Evolutionary conservation across 768 basidiomycete species (phyloP).

Genomic region (Tricholoma flavovirens): DNA sequence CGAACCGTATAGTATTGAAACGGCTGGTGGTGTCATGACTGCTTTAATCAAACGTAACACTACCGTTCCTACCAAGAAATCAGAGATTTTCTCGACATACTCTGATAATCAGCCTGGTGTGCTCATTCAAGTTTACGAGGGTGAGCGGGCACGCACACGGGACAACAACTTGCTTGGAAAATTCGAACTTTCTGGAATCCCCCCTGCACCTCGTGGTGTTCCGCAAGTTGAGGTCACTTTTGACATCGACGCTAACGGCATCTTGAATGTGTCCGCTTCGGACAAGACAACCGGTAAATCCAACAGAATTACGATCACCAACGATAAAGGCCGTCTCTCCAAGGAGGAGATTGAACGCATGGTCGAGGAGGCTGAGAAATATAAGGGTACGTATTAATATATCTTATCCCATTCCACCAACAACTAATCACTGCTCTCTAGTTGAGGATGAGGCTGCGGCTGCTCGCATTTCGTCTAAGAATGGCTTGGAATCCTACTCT

Average conservation of each 20-base stretch:
- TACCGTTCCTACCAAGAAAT: conserved; percentile 97
- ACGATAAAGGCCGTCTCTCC: conserved; percentile 94
- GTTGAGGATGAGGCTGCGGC: conserved; percentile 86
- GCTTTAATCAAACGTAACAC: conserved; percentile 98
- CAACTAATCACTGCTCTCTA: conserved; percentile 22
- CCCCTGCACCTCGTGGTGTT: conserved; percentile 95
- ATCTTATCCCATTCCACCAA: not conserved
- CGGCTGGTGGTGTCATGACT: conserved; percentile 99
- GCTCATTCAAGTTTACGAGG: conserved; percentile 96
- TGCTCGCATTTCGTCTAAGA: conserved; percentile 81
- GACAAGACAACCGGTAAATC: conserved; percentile 98
- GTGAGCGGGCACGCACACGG: conserved; percentile 96
- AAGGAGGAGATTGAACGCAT: conserved; percentile 99
- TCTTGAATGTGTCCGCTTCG: conserved; percentile 89
- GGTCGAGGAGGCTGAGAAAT: conserved; percentile 91
- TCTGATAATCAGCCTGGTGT: conserved; percentile 99
- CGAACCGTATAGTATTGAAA: conserved; percentile 70
- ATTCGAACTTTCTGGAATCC: conserved; percentile 95
- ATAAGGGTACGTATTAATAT: conserved; percentile 54
- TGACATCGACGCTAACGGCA: conserved; percentile 96
- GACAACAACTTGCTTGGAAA: conserved; percentile 99
- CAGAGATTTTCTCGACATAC: conserved; percentile 97
- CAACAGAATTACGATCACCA: conserved; percentile 89
- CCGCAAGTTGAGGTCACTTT: conserved; percentile 98
- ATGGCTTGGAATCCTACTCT: conserved; percentile 87